Conservation (phyloP, 1,139 yeast genomes). For the Pichia sp. region DNA sequence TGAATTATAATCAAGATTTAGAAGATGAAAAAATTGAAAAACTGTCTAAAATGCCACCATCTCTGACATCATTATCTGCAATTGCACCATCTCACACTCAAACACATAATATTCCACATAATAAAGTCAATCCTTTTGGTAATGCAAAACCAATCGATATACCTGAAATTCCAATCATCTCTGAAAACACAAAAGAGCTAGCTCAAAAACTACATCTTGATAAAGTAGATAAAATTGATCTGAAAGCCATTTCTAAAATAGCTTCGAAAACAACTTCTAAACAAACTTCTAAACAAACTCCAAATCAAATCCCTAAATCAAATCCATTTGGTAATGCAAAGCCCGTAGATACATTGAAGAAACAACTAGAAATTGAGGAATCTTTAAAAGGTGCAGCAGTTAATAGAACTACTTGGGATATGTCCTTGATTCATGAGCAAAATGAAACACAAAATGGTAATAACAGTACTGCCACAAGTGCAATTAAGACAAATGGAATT, state of each 20-base stretch:
- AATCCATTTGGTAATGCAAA: conserved; percentile 51
- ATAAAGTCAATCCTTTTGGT: not conserved
- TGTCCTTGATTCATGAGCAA: conserved; percentile 8
- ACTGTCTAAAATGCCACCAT: not conserved
- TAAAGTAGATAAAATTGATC: not conserved
- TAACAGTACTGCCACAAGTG: not conserved
- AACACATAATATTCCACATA: not conserved
- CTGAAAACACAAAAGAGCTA: conserved; percentile 13
- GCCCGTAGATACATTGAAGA: conserved; percentile 46
- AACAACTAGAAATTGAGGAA: conserved; percentile 41
- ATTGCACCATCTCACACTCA: not conserved
- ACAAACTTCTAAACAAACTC: conserved; percentile 46
- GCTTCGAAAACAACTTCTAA: conserved; percentile 20
- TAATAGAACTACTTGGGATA: conserved; percentile 54
- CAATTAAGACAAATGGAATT: conserved; percentile 3
- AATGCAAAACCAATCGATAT: conserved; percentile 7
- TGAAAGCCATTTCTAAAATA: not conserved
- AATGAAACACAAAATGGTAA: not conserved
- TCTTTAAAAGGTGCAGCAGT: conserved; percentile 41
- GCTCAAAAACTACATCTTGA: conserved; percentile 3
- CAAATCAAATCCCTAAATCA: conserved; percentile 42
- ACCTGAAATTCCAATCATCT: conserved; percentile 7
- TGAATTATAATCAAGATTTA: conserved; percentile 24
- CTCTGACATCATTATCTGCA: not conserved
- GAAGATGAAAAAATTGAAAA: conserved; percentile 22